Evolutionary conservation across 352 stramenopile species (phyloP), one percentile per base, ranked within the genome.

Genomic region (Globisporangium takayamanum): DNA sequence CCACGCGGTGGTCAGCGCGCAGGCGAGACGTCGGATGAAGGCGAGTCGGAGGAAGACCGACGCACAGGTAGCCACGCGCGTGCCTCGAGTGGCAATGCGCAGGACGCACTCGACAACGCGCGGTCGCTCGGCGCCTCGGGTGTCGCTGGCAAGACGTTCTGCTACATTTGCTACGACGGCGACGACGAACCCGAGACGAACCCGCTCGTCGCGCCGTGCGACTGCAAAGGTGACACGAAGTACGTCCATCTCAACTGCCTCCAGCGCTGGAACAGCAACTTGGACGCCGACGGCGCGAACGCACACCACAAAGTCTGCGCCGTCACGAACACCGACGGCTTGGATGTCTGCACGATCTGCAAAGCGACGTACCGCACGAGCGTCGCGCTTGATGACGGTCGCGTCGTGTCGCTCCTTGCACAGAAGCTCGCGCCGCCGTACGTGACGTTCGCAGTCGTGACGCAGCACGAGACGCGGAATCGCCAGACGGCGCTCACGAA

Each of bases 141-240:
- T 2, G 67, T 67, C 12, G 59, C 67, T 18, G 76, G 70, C 62
- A 90, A 90, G 48, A 62, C 66, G 22, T 90, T 93, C 61, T 97
- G 89, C 68, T 97, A 97, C 72, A 97, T 97, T 80, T 97, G 89
- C 69, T 96, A 96, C 69, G 89, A 97, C 58, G 84, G 77, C 50
- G 88, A 96, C 47, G 86, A 96, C 60, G 81, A 96, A 41, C 69
- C 80, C 2, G 72, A 89, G 0, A 75, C 80, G 47, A 96, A 97
- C 64, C 88, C 88, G 42, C 75, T 97, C 4, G 87, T 97, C 10
- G 87, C 89, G 12, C 89, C 89, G 5, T 97, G 89, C 62, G 74
- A 95, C 53, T 97, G 89, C 68, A 96, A 96, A 58, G 88, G 89
- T 26, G 89, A 96, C 70, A 97, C 89, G 37, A 92, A 95, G 67